Evolutionary conservation across 2,329 filamentous ascomycete species (phyloP).

Genomic region (Thermoascus crustaceus): DNA sequence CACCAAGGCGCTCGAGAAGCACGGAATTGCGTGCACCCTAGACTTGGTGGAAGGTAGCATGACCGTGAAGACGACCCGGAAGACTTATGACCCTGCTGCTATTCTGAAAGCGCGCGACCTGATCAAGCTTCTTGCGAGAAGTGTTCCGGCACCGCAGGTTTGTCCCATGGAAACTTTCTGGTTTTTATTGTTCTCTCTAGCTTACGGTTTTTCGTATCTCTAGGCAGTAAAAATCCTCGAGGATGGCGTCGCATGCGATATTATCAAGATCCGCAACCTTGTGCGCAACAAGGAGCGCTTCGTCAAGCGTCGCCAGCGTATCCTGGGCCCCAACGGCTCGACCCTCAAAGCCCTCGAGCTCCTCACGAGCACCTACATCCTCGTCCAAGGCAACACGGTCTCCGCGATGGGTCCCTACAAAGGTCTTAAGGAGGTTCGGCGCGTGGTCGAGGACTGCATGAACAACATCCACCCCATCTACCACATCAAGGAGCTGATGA

Average conservation of each 20-base stretch:
- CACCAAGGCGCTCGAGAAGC: slow-evolving; percentile 76
- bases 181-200: neutral
- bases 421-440: slow-evolving; percentile 82
- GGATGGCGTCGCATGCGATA: slow-evolving; percentile 83
- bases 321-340: slow-evolving; percentile 81
- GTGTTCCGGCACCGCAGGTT: slow-evolving; percentile 77
- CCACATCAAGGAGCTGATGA: slow-evolving; percentile 93
- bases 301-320: slow-evolving; percentile 85
- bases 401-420: slow-evolving; percentile 87
- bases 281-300: slow-evolving; percentile 93
- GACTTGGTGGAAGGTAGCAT: slow-evolving; percentile 94
- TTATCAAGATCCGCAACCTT: slow-evolving; percentile 88
- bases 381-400: slow-evolving; percentile 96
- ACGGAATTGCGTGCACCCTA: slow-evolving; percentile 80
- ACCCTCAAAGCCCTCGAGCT: slow-evolving; percentile 92
- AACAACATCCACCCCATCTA: slow-evolving; percentile 83
- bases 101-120: slow-evolving; percentile 91
- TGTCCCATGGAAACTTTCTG: slow-evolving; percentile 3
- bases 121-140: slow-evolving; percentile 84
- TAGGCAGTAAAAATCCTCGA: slow-evolving; percentile 84
- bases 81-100: slow-evolving; percentile 83
- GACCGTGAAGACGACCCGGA: slow-evolving; percentile 90
- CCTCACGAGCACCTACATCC: slow-evolving; percentile 81
- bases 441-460: slow-evolving; percentile 94
- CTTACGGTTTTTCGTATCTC: slow-evolving; percentile 3